These are phyloP conservation scores for Peziza echinospora DNA, from an alignment of 495 filamentous ascomycete genomes.

Conservation along the genomic window DNA sequence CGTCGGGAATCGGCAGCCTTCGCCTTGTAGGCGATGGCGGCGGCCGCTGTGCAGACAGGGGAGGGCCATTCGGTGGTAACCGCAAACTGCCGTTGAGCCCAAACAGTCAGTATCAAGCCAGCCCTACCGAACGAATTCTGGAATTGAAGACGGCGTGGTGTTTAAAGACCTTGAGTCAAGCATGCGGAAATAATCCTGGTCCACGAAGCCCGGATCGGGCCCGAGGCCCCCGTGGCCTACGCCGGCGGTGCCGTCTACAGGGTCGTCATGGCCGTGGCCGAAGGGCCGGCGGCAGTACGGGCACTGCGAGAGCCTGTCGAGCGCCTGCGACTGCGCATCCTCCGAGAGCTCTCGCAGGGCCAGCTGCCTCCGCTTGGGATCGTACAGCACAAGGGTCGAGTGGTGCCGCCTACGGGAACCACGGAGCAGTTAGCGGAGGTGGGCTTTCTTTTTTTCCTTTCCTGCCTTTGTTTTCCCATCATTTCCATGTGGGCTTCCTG, in stretches of 20 bases:
- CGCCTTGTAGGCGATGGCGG: conserved; percentile 6
- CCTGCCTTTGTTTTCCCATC: no score
- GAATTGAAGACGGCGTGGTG: no score
- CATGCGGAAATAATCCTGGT: conserved; percentile 85
- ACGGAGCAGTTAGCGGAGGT: background rate
- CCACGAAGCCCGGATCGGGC: conserved; percentile 47
- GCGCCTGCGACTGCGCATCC: conserved; percentile 21
- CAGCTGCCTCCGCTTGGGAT: conserved; percentile 64
- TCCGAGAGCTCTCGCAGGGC: conserved; percentile 43
- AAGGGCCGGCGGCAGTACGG: conserved; percentile 75
- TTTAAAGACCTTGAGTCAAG: conserved; percentile 43
- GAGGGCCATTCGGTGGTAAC: conserved; percentile 3
- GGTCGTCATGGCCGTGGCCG: conserved; percentile 25
- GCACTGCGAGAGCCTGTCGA: conserved; percentile 35
- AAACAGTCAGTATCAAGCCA: conserved; percentile 11
- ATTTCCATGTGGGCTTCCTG: no score
- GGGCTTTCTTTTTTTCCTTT: background rate
- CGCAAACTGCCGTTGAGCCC: conserved; percentile 26
- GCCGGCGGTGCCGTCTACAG: conserved; percentile 20
- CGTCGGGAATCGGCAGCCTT: conserved; percentile 28
- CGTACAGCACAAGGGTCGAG: conserved; percentile 75
- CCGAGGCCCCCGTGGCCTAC: conserved; percentile 10
- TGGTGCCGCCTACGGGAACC: conserved; percentile 52
- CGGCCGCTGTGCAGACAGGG: no score
- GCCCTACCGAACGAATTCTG: no score